A percentile compares a stretch with the other conserved stretches of the same genome.
These are phyloP conservation scores for Hypoxylon sp. DNA, from an alignment of 2,329 filamentous ascomycete species.

Conservation along the genomic window DNA sequence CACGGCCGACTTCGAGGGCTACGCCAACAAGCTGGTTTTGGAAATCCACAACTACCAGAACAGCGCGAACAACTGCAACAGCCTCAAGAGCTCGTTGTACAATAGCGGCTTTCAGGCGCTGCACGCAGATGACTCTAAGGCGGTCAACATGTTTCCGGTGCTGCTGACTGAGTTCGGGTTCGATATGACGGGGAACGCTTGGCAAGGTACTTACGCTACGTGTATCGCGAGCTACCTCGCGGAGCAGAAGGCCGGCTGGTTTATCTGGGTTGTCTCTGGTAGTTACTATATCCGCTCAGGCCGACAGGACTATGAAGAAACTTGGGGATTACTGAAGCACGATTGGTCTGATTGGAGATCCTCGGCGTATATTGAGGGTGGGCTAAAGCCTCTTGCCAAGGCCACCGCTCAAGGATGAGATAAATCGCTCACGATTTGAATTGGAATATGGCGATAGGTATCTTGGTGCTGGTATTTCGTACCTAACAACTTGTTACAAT, in stretches of 20 bases:
- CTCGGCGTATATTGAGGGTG: slow-evolving; percentile 59
- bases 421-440: not conserved
- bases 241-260: slow-evolving; percentile 67
- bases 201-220: slow-evolving; percentile 64
- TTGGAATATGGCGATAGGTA: not conserved
- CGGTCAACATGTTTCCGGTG: slow-evolving; percentile 64
- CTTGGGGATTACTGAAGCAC: slow-evolving; percentile 69
- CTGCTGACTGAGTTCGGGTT: slow-evolving; percentile 71
- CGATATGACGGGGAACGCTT: slow-evolving; percentile 63
- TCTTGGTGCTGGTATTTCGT: not conserved
- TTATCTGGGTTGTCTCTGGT: slow-evolving; percentile 71
- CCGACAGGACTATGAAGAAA: slow-evolving; percentile 69
- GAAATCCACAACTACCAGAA: slow-evolving; percentile 75
- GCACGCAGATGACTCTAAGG: slow-evolving; percentile 55
- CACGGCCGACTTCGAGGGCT: slow-evolving; percentile 63
- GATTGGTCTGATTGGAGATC: slow-evolving; percentile 69
- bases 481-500: not conserved
- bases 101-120: slow-evolving; percentile 69
- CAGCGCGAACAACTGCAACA: slow-evolving; percentile 62
- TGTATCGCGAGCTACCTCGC: slow-evolving; percentile 67
- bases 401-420: slow-evolving; percentile 45
- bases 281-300: slow-evolving; percentile 71
- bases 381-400: slow-evolving; percentile 60
- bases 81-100: slow-evolving; percentile 63
- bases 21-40: slow-evolving; percentile 69